Evolutionary conservation across 2,329 filamentous ascomycete species (phyloP), one percentile per base, ranked within the genome.

Genomic region (Botrytis cinerea): DNA sequence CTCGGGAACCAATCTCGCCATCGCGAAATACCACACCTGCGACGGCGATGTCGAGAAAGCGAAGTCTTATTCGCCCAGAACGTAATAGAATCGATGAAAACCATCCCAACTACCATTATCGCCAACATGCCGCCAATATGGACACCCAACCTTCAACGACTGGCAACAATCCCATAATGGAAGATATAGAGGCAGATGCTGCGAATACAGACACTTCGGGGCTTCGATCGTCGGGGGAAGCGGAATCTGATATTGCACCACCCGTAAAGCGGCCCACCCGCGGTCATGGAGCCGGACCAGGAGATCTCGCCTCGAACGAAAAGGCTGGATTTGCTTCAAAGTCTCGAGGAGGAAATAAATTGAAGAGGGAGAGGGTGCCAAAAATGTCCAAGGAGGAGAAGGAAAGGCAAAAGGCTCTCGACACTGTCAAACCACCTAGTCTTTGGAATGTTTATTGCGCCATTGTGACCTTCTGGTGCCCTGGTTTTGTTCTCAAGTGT

Each of bases 391-490:
- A 93, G 79, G 84, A 85, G 45, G 79, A 91, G 78, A 87, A 91
- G 78, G 84, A 85, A 78, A 84, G 85, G 46, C 85, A 89, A 78
- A 88, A 90, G 80, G 86, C 89, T 72, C 81, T 87, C 75, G 88
- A 92, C 73, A 84, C 90, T 73, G 87, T 93, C 68, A 89, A 90
- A 2, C 93, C 95, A 2, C 94, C 94, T 0, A 97, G 93, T 80
- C 83, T 97, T 54, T 99, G 96, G 96, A 97, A 94, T 79, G 91
- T 97, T 6, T 99, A 99, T 84, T 99, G 96, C 83, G 92, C 93
- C 66, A 89, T 97, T 76, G 84, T 99, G 77, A 99, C 96, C 0
- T 98, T 98, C 80, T 98, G 96, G 95, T 92, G 90, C 73, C 96
- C 96, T 0, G 91, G 94, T 81, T 92, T 95, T 75, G 83, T 98